These are phyloP conservation scores for Brettanomyces custersianus DNA, from an alignment of 805 yeast genomes.

Conservation along the genomic window DNA sequence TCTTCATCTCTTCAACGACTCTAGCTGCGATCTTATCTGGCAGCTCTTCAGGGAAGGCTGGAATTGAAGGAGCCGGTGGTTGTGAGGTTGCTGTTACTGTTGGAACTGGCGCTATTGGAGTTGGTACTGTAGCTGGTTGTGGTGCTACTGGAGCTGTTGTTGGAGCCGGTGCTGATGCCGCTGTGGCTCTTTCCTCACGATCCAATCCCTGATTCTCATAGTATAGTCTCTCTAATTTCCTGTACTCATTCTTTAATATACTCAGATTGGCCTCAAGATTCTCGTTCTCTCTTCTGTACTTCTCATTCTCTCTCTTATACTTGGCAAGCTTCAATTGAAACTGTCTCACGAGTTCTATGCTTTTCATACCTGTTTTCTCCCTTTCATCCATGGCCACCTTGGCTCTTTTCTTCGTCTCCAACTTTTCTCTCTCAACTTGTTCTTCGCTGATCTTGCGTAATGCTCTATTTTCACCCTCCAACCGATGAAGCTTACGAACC, in stretches of 20 bases:
- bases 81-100: background rate
- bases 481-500: conserved; percentile 3
- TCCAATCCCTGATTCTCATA: background rate
- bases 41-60: background rate
- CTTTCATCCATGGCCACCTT: no score
- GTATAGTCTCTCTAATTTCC: no score
- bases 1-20: background rate
- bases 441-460: conserved; percentile 2
- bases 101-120: background rate
- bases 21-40: background rate
- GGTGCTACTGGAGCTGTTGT: background rate
- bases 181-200: background rate
- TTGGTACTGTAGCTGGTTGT: no score
- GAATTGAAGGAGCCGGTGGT: background rate
- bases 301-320: background rate
- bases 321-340: background rate
- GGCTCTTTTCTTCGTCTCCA: background rate
- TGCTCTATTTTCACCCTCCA: conserved; percentile 4
- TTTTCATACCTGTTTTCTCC: background rate
- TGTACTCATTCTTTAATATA: background rate
- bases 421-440: background rate
- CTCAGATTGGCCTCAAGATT: background rate
- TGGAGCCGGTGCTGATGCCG: background rate
- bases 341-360: background rate
- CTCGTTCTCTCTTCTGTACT: background rate